Evolutionary conservation across 768 basidiomycete genomes (phyloP), one percentile per base, ranked within the genome.

Genomic region (Mycena rosella): DNA sequence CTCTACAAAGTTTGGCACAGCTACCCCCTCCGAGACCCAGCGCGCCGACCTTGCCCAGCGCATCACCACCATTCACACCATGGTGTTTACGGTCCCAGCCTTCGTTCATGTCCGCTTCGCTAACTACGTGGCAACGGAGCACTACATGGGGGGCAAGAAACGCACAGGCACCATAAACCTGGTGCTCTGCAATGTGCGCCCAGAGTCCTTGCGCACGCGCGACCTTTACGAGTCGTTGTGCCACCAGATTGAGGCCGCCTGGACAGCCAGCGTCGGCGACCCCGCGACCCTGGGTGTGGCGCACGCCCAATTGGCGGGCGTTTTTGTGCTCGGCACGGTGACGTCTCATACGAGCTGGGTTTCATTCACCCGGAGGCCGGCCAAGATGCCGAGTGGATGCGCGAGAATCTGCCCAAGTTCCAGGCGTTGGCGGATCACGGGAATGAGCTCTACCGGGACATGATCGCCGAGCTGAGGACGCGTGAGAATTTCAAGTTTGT

Each of bases 1-100:
- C 60, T 61, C 51, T 61, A 61, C 60, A 51, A 61, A 61, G 51
- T 61, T 61, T 61, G 60, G 60, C 51, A 61, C 51, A 61, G 60
- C 47, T 61, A 61, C 60, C 60, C 60, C 27, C 60, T 61, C 47
- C 47, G 60, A 61, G 60, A 29, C 60, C 60, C 60, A 61, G 60
- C 60, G 60, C 49, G 34, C 34, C 60, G 60, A 61, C 60, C 60
- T 61, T 51, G 60, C 60, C 51, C 60, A 61, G 49, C 60, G 60
- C 60, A 53, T 61, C 51, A 61, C 60, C 60, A 14, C 60, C 49
- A 61, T 61, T 53, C 59, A 60, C 36, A 40, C 48, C 59, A 60
- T 48, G 17, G 34, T 60, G 48, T 60, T 60, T 48, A 60, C 60
- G 32, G 60, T 61, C 60, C 60, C 60, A 15, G 60, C 49, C 49